Conservation (phyloP, 192 early-diverging fungal genomes). For the Gryganskiella cystojenkinii region DNA sequence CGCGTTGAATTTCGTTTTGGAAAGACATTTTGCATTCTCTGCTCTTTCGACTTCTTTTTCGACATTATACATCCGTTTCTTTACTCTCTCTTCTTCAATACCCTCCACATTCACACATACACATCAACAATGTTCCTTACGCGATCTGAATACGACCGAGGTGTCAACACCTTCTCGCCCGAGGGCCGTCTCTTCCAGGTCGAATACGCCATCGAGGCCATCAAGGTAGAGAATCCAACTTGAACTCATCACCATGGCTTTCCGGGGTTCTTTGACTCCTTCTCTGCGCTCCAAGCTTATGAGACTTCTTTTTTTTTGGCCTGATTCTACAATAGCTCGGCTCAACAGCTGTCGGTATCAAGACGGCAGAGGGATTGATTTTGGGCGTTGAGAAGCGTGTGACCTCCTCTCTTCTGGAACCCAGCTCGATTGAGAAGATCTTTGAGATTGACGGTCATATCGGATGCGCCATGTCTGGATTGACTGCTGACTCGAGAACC, state of each 20-base stretch:
- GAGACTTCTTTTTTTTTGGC: neutral
- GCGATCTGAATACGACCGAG: conserved; percentile 98
- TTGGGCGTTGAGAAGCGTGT: conserved; percentile 98
- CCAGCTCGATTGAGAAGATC: conserved; percentile 98
- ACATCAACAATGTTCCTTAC: conserved; percentile 68
- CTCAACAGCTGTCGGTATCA: conserved; percentile 97
- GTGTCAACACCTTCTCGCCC: conserved; percentile 99
- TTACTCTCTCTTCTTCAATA: neutral
- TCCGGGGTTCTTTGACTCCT: too few relatives aligned
- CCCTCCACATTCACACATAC: neutral
- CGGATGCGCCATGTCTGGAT: conserved; percentile 97
- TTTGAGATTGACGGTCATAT: conserved; percentile 96
- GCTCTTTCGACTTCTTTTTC: neutral
- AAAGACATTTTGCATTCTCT: neutral
- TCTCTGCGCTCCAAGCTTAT: neutral
- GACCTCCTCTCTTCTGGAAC: conserved; percentile 91
- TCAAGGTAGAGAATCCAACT: conserved; percentile 88
- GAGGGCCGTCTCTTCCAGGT: conserved; percentile 99
- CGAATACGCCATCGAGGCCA: conserved; percentile 99
- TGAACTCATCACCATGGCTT: too few relatives aligned
- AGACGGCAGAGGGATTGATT: conserved; percentile 92
- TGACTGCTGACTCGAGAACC: conserved; percentile 96
- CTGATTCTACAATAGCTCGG: conserved; percentile 72
- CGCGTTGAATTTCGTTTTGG: neutral
- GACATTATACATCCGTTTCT: too few relatives aligned